Evolutionary conservation across 108 stramenopile genomes (phyloP).

Genomic region (Seminavis robusta): DNA sequence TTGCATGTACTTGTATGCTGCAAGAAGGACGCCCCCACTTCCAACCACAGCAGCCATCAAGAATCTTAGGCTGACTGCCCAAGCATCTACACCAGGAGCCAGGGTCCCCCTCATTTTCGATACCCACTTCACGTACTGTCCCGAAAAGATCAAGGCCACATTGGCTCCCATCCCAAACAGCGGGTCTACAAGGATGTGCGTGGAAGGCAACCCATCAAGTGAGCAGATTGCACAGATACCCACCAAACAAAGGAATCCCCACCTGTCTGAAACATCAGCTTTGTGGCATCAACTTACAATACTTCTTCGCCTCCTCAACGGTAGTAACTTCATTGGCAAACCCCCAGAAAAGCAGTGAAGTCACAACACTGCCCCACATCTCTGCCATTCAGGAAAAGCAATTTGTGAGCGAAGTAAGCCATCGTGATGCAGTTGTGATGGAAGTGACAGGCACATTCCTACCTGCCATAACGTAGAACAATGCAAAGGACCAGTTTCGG

Average conservation of each 20-base stretch:
- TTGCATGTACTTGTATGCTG: slow-evolving; percentile 85
- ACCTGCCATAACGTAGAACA: slow-evolving; percentile 97
- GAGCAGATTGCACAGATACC: slow-evolving; percentile 5
- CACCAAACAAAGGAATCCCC: neutral
- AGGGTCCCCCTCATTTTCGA: slow-evolving; percentile 72
- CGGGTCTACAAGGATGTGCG: slow-evolving; percentile 59
- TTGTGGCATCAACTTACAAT: slow-evolving; percentile 60
- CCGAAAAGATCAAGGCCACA: slow-evolving; percentile 93
- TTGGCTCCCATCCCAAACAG: slow-evolving; percentile 96
- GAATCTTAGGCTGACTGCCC: slow-evolving; percentile 88
- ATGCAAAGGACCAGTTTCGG: slow-evolving; percentile 94
- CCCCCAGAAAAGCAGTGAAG: slow-evolving; percentile 96
- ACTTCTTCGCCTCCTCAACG: slow-evolving; percentile 94
- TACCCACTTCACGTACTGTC: slow-evolving; percentile 94
- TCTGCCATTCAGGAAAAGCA: no score
- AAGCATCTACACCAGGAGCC: slow-evolving; percentile 88
- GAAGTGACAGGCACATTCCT: no score
- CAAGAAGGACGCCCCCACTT: slow-evolving; percentile 76
- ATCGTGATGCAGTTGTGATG: no score
- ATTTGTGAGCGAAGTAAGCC: no score
- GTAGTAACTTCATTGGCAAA: slow-evolving; percentile 98
- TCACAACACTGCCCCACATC: slow-evolving; percentile 97
- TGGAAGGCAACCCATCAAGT: neutral
- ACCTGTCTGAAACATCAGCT: no score
- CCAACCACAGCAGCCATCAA: slow-evolving; percentile 93